Conservation (phyloP, 306 rosid genomes). For the Ormosia emarginata region DNA sequence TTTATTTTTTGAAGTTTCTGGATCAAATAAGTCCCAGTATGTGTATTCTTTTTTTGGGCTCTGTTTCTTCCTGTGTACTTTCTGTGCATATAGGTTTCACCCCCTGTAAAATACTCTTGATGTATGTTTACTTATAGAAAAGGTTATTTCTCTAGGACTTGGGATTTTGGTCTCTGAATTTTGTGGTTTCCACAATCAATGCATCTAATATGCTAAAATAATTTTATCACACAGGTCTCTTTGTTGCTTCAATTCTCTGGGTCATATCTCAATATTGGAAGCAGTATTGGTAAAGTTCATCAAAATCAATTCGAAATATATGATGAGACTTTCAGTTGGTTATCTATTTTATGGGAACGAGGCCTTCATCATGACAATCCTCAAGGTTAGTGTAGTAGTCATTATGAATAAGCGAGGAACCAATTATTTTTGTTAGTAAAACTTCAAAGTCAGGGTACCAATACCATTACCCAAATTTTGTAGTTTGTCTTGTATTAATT, state of each 20-base stretch:
- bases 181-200: not conserved
- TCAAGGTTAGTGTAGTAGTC: constrained; percentile 54
- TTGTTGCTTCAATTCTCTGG: constrained; percentile 67
- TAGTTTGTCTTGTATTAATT: constrained; percentile 3
- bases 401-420: constrained; percentile 11
- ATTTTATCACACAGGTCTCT: constrained; percentile 54
- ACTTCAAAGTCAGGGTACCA: not conserved
- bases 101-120: not conserved
- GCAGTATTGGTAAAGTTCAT: constrained; percentile 27
- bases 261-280: constrained; percentile 35
- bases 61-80: not conserved
- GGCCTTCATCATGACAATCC: constrained; percentile 93
- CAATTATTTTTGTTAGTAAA: constrained; percentile 3
- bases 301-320: constrained; percentile 43
- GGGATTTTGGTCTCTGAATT: constrained; percentile 4
- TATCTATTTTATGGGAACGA: constrained; percentile 86
- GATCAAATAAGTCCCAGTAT: not conserved
- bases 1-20: not conserved
- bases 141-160: not conserved
- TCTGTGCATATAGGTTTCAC: not conserved
- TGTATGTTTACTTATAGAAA: not conserved
- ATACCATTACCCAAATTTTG: not conserved
- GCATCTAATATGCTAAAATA: constrained; percentile 18
- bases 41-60: not conserved
- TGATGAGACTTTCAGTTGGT: constrained; percentile 64